A percentile compares a stretch with the other conserved stretches of the same genome.
These are phyloP conservation scores for Gamsiella multidivaricata DNA, from an alignment of 192 early-diverging fungal genomes.

Conservation along the genomic window DNA sequence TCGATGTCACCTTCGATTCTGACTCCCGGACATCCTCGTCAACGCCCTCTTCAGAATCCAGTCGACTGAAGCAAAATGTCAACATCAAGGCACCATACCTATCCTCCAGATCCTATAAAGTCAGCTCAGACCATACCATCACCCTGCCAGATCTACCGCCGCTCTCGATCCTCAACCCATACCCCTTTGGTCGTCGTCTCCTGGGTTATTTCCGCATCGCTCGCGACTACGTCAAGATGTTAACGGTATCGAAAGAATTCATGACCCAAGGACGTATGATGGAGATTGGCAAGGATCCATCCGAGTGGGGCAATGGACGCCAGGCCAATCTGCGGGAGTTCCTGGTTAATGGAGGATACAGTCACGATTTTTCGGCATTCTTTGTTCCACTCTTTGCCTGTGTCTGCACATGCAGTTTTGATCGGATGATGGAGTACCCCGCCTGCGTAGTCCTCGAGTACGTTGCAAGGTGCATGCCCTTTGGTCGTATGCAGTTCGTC, in stretches of 20 bases:
- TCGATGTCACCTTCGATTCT: conserved; percentile 43
- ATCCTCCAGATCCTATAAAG: conserved; percentile 47
- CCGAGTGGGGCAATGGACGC: conserved; percentile 52
- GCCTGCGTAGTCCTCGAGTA: conserved; percentile 51
- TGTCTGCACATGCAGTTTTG: conserved; percentile 58
- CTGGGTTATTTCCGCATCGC: conserved; percentile 51
- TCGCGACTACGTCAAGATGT: conserved; percentile 48
- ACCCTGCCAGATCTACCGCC: conserved; percentile 47
- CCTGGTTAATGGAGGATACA: conserved; percentile 35
- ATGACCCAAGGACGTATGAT: conserved; percentile 51
- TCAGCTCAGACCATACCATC: conserved; percentile 48
- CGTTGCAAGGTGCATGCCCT: conserved; percentile 52
- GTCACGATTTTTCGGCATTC: conserved; percentile 51
- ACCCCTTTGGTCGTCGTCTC: conserved; percentile 48
- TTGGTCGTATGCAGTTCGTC: conserved; percentile 53
- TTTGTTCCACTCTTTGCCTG: conserved; percentile 52
- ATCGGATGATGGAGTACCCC: conserved; percentile 53
- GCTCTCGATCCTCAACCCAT: conserved; percentile 46
- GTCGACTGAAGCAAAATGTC: conserved; percentile 2
- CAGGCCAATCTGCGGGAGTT: conserved; percentile 45
- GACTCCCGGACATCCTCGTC: background rate
- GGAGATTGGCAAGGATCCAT: conserved; percentile 47
- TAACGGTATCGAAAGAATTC: conserved; percentile 46
- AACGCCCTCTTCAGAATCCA: background rate
- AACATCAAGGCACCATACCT: conserved; percentile 41